Conservation (phyloP, 257 asterid genomes). For the Fraxinus anomala region DNA sequence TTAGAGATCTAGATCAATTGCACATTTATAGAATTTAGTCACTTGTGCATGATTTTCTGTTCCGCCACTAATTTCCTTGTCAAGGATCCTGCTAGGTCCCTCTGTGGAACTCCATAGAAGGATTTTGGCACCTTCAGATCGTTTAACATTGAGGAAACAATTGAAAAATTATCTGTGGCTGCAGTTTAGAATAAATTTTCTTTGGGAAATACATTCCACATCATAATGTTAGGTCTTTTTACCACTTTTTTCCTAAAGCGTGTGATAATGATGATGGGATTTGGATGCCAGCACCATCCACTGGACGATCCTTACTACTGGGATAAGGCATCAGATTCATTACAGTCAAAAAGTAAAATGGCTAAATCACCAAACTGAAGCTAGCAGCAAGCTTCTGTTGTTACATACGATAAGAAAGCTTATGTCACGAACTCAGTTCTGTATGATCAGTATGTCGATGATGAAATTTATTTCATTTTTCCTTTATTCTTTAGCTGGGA, state of each 20-base stretch:
- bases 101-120: too few relatives aligned
- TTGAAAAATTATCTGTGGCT: neutral
- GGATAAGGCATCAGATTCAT: neutral
- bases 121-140: neutral
- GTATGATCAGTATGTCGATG: neutral
- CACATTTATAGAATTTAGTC: neutral
- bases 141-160: neutral
- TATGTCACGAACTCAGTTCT: neutral
- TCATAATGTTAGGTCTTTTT: neutral
- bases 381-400: neutral
- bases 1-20: neutral
- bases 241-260: neutral
- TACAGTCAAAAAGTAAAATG: neutral
- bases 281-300: neutral
- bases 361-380: neutral
- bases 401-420: neutral
- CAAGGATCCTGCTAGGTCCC: neutral
- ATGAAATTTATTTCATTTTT: constrained; percentile 1
- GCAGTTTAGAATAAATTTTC: neutral
- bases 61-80: neutral
- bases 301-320: neutral
- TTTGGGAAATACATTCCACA: neutral
- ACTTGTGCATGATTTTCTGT: neutral
- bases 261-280: neutral
- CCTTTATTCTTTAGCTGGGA: neutral